Evolutionary conservation across 2,329 filamentous ascomycete genomes (phyloP).

Genomic region (Curvularia sp.): DNA sequence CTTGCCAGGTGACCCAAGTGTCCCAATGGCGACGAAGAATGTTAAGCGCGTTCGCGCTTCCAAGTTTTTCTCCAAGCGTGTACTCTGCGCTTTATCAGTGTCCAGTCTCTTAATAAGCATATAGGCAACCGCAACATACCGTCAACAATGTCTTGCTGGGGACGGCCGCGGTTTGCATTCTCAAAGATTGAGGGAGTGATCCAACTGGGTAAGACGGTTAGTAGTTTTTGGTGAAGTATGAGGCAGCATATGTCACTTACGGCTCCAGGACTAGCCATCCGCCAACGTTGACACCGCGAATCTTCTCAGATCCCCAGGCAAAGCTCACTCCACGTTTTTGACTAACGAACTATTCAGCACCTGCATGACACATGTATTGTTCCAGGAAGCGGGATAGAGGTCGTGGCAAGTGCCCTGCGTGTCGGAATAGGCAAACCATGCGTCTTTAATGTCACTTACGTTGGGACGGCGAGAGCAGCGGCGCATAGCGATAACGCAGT

Average conservation of each 20-base stretch:
- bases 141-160: conserved; percentile 53
- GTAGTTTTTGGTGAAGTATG: not conserved
- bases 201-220: conserved; percentile 49
- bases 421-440: conserved; percentile 10
- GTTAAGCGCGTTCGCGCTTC: conserved; percentile 53
- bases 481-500: conserved; percentile 34
- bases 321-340: conserved; percentile 52
- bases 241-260: conserved; percentile 27
- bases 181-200: conserved; percentile 66
- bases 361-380: not conserved
- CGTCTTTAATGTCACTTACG: conserved; percentile 34
- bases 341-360: conserved; percentile 28
- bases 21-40: conserved; percentile 60
- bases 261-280: conserved; percentile 60
- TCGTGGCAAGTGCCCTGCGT: not conserved
- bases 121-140: not conserved
- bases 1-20: conserved; percentile 57
- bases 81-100: conserved; percentile 49
- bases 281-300: conserved; percentile 60
- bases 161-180: conserved; percentile 29
- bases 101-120: not conserved
- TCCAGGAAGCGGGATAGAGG: not conserved
- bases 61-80: conserved; percentile 59
- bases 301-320: conserved; percentile 57
- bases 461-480: conserved; percentile 36